Base-by-base conservation (phyloP, 176 grass and related monocot genomes). In the Oryza nivara region DNA sequence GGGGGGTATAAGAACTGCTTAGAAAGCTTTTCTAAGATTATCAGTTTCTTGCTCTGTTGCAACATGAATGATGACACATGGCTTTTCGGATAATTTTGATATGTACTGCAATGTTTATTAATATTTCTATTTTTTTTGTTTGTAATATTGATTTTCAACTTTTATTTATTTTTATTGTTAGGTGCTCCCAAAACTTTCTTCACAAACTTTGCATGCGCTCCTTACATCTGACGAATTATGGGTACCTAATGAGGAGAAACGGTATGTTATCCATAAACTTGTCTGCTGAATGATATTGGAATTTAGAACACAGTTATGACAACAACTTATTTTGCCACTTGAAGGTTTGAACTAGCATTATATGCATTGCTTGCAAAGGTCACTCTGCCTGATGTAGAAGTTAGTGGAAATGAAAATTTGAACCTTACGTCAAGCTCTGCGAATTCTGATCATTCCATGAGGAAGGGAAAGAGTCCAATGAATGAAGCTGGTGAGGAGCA, bases 191-290 rank as follows among this genome's bases (percentile, higher is more conserved):
- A 95, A 96, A 86, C 91, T 99, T 80, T 99, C 96, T 82, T 93
- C 93, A 82, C 96, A 99, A 88, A 99, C 96, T 84, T 87, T 99
- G 78, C 96, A 96, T 83, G 61, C 91, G 5, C 88, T 99, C 71
- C 82, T 96, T 83, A 96, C 91, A 45, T 99, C 96, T 66, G 93
- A 96, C 9, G 89, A 96, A 89, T 86, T 99, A 68, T 99, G 96
- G 96, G 92, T 96, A 54, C 96, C 93, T 85, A 92, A 99, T 58
- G 96, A 99, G 86, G 96, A 99, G 89, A 99, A 99, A 92, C 79
- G 93, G 96, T 99, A 92, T 82, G 87, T 11, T 72, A 47, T 70
- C 26, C 67, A 34, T 87, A 76, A 72, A 65, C 38, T 77, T 26
- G 3, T 65, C 75, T 79, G 34, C 22, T 80, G 2, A 63, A 80